These are phyloP conservation scores for Naganishia randhawae DNA, from an alignment of 768 basidiomycete genomes.

Conservation along the genomic window DNA sequence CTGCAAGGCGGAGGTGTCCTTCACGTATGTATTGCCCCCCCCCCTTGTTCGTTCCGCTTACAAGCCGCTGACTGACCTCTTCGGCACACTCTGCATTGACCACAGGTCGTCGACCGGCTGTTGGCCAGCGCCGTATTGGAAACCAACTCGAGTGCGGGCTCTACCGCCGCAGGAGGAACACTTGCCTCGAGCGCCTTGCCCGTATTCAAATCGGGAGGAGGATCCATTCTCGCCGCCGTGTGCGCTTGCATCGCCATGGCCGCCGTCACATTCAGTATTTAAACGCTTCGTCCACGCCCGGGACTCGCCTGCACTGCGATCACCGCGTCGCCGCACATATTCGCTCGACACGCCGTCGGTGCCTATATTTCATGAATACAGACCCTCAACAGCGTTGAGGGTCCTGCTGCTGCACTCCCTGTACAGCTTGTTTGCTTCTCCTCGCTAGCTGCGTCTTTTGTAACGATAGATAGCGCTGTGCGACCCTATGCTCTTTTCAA, in stretches of 20 bases:
- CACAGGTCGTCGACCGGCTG: constrained; percentile 21
- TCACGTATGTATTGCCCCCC: constrained; percentile 22
- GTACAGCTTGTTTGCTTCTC: neutral
- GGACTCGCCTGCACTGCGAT: neutral
- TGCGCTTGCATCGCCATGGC: neutral
- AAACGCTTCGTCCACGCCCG: neutral
- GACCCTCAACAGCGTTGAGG: constrained; percentile 15
- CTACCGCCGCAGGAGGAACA: neutral
- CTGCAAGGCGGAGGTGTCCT: constrained; percentile 31
- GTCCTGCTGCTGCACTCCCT: neutral
- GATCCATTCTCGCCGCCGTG: neutral
- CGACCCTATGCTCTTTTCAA: neutral
- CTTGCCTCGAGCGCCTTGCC: constrained; percentile 1
- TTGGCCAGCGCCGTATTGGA: constrained; percentile 15
- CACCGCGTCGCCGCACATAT: neutral
- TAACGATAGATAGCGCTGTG: no score
- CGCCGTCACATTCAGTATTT: constrained; percentile 1
- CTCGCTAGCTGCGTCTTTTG: no score
- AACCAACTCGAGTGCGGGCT: neutral
- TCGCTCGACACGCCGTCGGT: no score
- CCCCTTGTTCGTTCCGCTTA: neutral
- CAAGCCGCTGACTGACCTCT: neutral
- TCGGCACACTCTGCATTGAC: neutral
- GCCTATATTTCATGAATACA: no score
- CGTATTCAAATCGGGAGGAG: neutral